Base-by-base conservation (phyloP, 805 yeast species). In the Candida saitoana region DNA sequence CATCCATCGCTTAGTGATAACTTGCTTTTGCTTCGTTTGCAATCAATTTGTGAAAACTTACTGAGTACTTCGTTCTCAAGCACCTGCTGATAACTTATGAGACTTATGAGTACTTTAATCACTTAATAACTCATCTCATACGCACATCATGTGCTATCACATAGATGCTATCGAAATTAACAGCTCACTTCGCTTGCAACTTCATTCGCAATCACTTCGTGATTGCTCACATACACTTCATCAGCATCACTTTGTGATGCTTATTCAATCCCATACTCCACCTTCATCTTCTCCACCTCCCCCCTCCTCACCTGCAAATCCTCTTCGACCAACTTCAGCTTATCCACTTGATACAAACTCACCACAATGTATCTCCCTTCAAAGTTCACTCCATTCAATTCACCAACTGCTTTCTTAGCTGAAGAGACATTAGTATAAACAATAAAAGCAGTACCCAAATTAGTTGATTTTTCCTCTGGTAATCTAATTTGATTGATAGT, bases 321-420 rank as follows among this genome's bases (percentile, higher is more conserved):
- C 27, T 60, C 63, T 5, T 50, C 45, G 11, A 45, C 36, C 22
- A 65, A 51, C 24, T 53, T 56, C 7, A 62, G 47, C 47, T 55
- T 62, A 42, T 76, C 81, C 11, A 76, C 73, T 29, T 58, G 67
- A 48, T 71, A 79, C 44, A 70, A 41, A 39, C 68, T 56, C 7
- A 79, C 77, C 18, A 81, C 80, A 25, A 81, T 50, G 51, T 80
- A 81, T 42, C 87, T 51, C 6, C 80, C 79, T 44, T 76, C 72
- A 47, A 74, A 75, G 50, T 80, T 79, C 45, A 73, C 75, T 1
- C 87, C 87, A 40, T 76, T 76, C 40, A 80, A 55, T 45, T 76
- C 80, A n/a, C 68, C 72, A 16, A 71, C 63, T 0, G 85, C 84
- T 24, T 57, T 54, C n/a, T 55, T 56, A 12, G 85, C 82, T 45